Conservation (phyloP, 768 basidiomycete genomes). For the Podaxis sp. region DNA sequence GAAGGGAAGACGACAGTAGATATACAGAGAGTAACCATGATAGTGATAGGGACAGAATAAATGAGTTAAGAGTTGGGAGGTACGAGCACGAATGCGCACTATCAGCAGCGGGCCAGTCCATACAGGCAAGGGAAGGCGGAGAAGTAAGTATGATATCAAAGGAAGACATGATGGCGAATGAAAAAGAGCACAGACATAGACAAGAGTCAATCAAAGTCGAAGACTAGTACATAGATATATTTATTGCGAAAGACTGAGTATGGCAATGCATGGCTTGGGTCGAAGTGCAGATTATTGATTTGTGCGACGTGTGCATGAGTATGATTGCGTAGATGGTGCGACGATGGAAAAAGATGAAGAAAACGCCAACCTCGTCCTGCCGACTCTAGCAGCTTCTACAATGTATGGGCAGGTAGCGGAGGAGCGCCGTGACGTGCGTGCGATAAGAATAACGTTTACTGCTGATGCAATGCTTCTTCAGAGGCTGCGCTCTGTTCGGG, state of each 20-base stretch:
- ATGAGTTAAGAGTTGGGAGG: constrained; percentile 6
- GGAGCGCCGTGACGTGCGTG: constrained; percentile 12
- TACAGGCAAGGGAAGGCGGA: constrained; percentile 1
- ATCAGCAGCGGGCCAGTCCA: constrained; percentile 3
- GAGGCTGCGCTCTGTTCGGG: constrained; percentile 28
- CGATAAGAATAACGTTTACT: constrained; percentile 27
- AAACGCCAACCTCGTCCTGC: constrained; percentile 23
- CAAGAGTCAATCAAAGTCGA: constrained; percentile 11
- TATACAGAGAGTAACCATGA: constrained; percentile 11
- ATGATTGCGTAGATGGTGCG: constrained; percentile 17
- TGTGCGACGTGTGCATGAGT: constrained; percentile 9
- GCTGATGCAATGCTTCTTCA: constrained; percentile 29
- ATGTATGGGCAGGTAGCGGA: constrained; percentile 19
- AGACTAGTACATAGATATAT: constrained; percentile 17
- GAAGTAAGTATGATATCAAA: constrained; percentile 6
- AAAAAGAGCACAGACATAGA: constrained; percentile 16
- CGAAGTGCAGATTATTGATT: constrained; percentile 13
- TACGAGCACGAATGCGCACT: constrained; percentile 6
- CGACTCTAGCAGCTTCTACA: constrained; percentile 45
- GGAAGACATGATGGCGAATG: constrained; percentile 5
- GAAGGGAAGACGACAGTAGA: constrained; percentile 10
- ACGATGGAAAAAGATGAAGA: constrained; percentile 18
- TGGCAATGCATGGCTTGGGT: constrained; percentile 11
- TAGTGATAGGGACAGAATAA: constrained; percentile 5
- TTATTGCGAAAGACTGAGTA: constrained; percentile 13